Evolutionary conservation across 176 grass and related monocot species (phyloP), one percentile per base, ranked within the genome.

Genomic region (Eragrostis nindensis): DNA sequence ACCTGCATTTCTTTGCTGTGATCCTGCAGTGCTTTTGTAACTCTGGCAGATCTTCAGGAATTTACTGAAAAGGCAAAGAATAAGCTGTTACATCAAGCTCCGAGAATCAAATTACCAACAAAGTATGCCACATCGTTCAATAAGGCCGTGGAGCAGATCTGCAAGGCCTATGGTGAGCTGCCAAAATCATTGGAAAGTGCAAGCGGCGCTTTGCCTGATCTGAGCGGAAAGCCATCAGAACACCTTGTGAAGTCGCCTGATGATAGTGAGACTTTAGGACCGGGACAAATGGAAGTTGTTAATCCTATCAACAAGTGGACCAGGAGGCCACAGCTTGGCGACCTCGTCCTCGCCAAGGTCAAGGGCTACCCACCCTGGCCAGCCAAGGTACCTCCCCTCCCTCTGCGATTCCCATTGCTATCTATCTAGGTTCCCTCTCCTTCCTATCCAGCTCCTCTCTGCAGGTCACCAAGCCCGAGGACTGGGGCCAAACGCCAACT

Each of bases 321-420:
- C 82, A 90, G 78, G 65, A 78, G 88, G 32, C 89, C 94, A 14
- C 89, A 80, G 70, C 84, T 93, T 21, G 96, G 92, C 22, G 96
- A 99, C 52, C 87, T 99, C 62, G 96, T 99, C 70, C 85, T 99
- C 78, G 92, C 96, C 72, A 99, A 89, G 92, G 91, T 99, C 88
- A 99, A 99, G 86, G 96, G 96, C 0, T 99, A 91, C 91, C 96
- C 96, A 14, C 7, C 62, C 19, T 99, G 96, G 96, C 96, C 96
- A 5, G 96, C 96, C 82, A 92, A 95, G 96, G 95, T 95, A 29
- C 29, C 18, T n/a, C 55, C 65, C 19, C 71, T 14, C 63, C 74
- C 3, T 56, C 24, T 46, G 25, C 57, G 3, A 45, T 16, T 49
- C 11, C 9, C 14, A 16, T 36, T 7, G 13, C 29, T 17, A 10